Conservation (phyloP, 1,284 basidiomycete species). For the Peniophora sp. region DNA sequence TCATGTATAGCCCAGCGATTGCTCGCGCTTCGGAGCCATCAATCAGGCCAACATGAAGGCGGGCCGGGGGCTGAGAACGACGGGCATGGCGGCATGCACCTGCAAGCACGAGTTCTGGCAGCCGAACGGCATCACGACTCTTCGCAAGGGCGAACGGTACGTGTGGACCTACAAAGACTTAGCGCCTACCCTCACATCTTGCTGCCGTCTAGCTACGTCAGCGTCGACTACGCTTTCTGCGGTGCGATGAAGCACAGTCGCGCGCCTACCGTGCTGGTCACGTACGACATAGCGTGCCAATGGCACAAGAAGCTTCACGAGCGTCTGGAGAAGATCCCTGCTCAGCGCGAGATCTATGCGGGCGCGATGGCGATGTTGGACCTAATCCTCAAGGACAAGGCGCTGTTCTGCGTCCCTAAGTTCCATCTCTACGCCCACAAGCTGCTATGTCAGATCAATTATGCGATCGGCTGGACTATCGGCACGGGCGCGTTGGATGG, state of each 20-base stretch:
- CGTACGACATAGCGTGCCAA: neutral
- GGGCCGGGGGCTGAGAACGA: neutral
- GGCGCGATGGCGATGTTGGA: neutral
- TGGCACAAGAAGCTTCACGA: neutral
- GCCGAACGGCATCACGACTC: neutral
- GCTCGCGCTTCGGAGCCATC: neutral
- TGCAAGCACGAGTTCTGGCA: constrained; percentile 1
- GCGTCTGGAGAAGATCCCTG: neutral
- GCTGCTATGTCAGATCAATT: neutral
- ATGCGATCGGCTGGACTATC: neutral
- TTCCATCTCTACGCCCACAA: neutral
- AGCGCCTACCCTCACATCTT: too few species aligned
- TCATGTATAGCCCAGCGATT: neutral
- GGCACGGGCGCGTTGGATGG: neutral
- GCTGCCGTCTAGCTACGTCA: too few species aligned
- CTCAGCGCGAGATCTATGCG: neutral
- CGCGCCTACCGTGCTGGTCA: neutral
- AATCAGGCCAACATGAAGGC: neutral
- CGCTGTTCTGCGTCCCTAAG: neutral
- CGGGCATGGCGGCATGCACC: neutral
- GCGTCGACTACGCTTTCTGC: too few species aligned
- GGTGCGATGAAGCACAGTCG: too few species aligned
- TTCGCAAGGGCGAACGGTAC: constrained; percentile 1
- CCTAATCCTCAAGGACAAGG: neutral
- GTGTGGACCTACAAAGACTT: too few species aligned